These are phyloP conservation scores for Nakaseomyces delphensis DNA, from an alignment of 1,139 yeast species.

Conservation along the genomic window DNA sequence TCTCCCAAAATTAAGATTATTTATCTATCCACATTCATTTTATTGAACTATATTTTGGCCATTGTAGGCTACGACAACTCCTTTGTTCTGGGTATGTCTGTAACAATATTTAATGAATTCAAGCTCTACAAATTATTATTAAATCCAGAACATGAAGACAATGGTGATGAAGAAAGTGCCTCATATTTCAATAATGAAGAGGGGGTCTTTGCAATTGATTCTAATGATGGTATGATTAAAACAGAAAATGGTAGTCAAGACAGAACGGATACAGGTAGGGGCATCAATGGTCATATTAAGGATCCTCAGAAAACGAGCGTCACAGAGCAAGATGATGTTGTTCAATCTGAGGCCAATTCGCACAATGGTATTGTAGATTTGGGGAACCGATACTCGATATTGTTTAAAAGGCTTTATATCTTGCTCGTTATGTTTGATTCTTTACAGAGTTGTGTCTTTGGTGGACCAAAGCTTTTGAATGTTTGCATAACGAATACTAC, in stretches of 20 bases:
- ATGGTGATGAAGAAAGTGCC: conserved; percentile 19
- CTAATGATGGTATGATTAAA: background rate
- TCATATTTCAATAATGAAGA: background rate
- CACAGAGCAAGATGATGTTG: background rate
- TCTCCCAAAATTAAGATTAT: conserved; percentile 35
- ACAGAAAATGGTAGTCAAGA: conserved; percentile 7
- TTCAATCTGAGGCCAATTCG: conserved; percentile 8
- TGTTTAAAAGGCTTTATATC: conserved; percentile 44
- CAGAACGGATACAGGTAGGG: conserved; percentile 7
- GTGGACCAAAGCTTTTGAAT: conserved; percentile 40
- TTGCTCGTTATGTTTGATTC: conserved; percentile 46
- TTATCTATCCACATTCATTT: conserved; percentile 40
- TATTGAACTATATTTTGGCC: conserved; percentile 49
- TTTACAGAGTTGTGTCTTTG: conserved; percentile 49
- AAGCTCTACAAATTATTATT: conserved; percentile 38
- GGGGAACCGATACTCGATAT: conserved; percentile 35
- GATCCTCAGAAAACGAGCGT: background rate
- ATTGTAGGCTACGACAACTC: conserved; percentile 52
- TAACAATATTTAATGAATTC: conserved; percentile 52
- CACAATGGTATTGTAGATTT: conserved; percentile 10
- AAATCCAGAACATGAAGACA: conserved; percentile 27
- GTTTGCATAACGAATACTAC: conserved; percentile 22
- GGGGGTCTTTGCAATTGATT: background rate
- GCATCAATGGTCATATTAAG: conserved; percentile 18
- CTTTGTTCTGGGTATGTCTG: conserved; percentile 45